Conservation (phyloP, 192 early-diverging fungal genomes). For the Neocallimastix lanati region DNA sequence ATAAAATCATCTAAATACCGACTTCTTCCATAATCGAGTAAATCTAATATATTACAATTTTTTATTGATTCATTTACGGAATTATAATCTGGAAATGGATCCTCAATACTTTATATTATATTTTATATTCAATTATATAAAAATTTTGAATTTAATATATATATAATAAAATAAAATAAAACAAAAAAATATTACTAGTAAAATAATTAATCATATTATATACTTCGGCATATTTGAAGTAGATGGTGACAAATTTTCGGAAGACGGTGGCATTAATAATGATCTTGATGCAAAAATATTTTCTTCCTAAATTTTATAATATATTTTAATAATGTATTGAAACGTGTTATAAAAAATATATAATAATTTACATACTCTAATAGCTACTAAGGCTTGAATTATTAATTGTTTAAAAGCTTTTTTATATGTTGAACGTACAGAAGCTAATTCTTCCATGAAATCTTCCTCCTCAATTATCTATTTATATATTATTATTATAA, state of each 20-base stretch:
- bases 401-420: constrained; percentile 71
- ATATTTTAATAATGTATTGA: too few relatives aligned
- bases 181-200: too few relatives aligned
- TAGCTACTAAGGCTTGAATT: constrained; percentile 51
- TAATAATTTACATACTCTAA: constrained; percentile 8
- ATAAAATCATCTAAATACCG: neutral
- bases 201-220: too few relatives aligned
- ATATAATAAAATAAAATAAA: too few relatives aligned
- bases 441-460: constrained; percentile 64
- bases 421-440: constrained; percentile 67
- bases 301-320: neutral
- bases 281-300: neutral
- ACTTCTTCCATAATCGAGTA: neutral
- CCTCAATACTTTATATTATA: neutral
- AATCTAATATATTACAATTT: neutral
- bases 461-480: constrained; percentile 25
- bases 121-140: too few relatives aligned
- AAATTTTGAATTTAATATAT: too few relatives aligned
- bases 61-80: neutral
- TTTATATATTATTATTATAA: too few relatives aligned
- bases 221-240: neutral
- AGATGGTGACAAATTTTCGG: neutral
- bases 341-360: too few relatives aligned
- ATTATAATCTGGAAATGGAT: neutral
- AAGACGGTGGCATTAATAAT: neutral